phyloP scores from a whole-genome alignment of 768 basidiomycete species.

The Tulasnella sp. region DNA sequence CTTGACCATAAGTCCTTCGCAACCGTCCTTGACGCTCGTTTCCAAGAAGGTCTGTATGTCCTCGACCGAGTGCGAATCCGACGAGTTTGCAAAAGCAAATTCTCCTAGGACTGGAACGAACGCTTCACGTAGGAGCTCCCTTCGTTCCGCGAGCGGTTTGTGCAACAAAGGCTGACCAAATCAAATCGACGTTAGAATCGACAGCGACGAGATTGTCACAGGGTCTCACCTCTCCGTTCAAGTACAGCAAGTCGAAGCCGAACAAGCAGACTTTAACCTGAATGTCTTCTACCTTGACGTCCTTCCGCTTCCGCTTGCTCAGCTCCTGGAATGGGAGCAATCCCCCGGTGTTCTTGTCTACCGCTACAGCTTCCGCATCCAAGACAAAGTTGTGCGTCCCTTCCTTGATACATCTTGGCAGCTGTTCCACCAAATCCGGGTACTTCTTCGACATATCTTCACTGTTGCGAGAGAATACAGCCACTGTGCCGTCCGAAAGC shows the following conservation, averaged over 20 bases:
- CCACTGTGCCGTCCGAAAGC: constrained; percentile 69
- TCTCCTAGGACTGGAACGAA: constrained; percentile 80
- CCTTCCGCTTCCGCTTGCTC: constrained; percentile 89
- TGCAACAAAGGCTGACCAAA: constrained; percentile 69
- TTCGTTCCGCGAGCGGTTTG: constrained; percentile 62
- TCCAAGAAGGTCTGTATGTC: constrained; percentile 94
- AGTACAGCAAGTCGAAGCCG: constrained; percentile 90
- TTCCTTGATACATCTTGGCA: constrained; percentile 84
- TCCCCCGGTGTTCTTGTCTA: constrained; percentile 73
- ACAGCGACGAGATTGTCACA: background rate
- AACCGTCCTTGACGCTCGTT: constrained; percentile 95
- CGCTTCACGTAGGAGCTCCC: constrained; percentile 66
- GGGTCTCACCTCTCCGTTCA: constrained; percentile 82
- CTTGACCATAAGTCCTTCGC: constrained; percentile 99
- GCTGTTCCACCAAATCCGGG: constrained; percentile 92
- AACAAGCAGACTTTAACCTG: constrained; percentile 94
- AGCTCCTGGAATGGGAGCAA: constrained; percentile 98
- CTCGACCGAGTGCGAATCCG: constrained; percentile 81
- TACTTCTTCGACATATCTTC: constrained; percentile 99
- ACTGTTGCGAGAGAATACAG: constrained; percentile 94
- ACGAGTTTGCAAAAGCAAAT: constrained; percentile 87
- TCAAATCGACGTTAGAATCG: background rate
- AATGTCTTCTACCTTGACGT: constrained; percentile 96
- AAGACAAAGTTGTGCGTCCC: constrained; percentile 84
- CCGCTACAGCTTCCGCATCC: constrained; percentile 94